Percentiles rank a stretch among this genome's conserved stretches.
Conservation (phyloP, 2,329 filamentous ascomycete species). For the Pseudocercospora eumusae region DNA sequence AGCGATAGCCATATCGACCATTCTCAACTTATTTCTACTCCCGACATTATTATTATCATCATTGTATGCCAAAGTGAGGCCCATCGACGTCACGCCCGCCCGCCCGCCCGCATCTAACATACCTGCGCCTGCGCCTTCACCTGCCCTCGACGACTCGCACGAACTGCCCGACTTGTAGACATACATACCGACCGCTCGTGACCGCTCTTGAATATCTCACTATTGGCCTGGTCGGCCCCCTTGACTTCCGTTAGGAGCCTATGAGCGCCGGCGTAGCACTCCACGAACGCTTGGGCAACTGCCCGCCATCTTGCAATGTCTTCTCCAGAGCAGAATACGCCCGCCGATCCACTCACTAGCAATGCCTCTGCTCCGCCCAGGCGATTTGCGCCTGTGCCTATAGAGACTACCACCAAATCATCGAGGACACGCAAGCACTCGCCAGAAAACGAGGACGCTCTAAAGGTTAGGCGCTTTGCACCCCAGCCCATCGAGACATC, state of each 20-base stretch:
- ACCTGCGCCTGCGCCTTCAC: not conserved
- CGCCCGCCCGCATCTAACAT: not conserved
- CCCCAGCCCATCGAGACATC: constrained; percentile 36
- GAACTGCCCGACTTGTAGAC: constrained; percentile 3
- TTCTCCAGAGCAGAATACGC: constrained; percentile 20
- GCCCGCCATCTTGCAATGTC: constrained; percentile 25
- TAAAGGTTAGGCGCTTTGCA: constrained; percentile 32
- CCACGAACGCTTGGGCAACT: constrained; percentile 23
- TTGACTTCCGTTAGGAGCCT: constrained; percentile 22
- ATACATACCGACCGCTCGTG: not conserved
- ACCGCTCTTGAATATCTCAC: constrained; percentile 8
- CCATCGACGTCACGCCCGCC: not conserved
- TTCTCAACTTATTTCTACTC: not conserved
- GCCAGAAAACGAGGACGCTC: constrained; percentile 24
- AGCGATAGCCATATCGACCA: constrained; percentile 1
- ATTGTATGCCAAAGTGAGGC: not conserved
- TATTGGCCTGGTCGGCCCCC: constrained; percentile 36
- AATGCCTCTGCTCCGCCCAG: constrained; percentile 26
- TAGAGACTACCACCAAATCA: constrained; percentile 62
- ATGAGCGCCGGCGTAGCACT: constrained; percentile 27
- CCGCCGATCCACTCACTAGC: constrained; percentile 18
- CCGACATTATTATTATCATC: too few species aligned
- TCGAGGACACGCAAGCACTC: constrained; percentile 15
- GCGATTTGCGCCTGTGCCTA: constrained; percentile 67
- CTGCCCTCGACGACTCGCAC: not conserved